Evolutionary conservation across 441 rosid species (phyloP).

Genomic region (Jatropha multifida): DNA sequence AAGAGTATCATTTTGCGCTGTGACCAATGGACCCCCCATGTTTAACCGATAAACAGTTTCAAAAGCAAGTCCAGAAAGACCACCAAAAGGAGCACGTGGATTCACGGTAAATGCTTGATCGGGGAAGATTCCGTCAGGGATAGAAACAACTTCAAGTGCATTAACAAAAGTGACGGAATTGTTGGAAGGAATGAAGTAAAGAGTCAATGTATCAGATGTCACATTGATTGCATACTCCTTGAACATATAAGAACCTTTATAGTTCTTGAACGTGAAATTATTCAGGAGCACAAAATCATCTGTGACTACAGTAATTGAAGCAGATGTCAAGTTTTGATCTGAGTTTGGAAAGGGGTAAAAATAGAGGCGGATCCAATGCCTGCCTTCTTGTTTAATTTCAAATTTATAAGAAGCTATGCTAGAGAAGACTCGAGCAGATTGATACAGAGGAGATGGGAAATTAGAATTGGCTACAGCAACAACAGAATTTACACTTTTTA

Average conservation of each 20-base stretch:
- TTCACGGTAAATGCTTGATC: constrained; percentile 70
- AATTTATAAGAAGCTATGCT: constrained; percentile 69
- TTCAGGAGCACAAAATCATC: constrained; percentile 82
- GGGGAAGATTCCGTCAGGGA: constrained; percentile 66
- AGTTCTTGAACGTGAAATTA: constrained; percentile 72
- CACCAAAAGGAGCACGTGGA: constrained; percentile 58
- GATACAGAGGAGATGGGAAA: constrained; percentile 55
- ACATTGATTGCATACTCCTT: constrained; percentile 89
- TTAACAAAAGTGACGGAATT: constrained; percentile 76
- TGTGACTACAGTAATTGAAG: constrained; percentile 57
- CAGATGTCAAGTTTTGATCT: constrained; percentile 52
- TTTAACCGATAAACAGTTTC: constrained; percentile 89
- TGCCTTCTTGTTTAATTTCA: constrained; percentile 58
- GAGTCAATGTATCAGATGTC: constrained; percentile 61
- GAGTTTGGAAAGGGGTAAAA: constrained; percentile 65
- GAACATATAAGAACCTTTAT: constrained; percentile 56
- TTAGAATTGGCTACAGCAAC: constrained; percentile 48
- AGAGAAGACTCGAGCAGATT: constrained; percentile 79
- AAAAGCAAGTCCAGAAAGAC: constrained; percentile 68
- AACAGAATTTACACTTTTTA: constrained; percentile 54
- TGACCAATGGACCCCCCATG: constrained; percentile 88
- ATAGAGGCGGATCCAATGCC: constrained; percentile 97
- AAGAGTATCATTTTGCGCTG: constrained; percentile 82
- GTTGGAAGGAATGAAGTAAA: constrained; percentile 71
- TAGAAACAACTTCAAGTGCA: constrained; percentile 86